Conservation (phyloP, 2,329 filamentous ascomycete species). For the Tolypocladium ophioglossoides region DNA sequence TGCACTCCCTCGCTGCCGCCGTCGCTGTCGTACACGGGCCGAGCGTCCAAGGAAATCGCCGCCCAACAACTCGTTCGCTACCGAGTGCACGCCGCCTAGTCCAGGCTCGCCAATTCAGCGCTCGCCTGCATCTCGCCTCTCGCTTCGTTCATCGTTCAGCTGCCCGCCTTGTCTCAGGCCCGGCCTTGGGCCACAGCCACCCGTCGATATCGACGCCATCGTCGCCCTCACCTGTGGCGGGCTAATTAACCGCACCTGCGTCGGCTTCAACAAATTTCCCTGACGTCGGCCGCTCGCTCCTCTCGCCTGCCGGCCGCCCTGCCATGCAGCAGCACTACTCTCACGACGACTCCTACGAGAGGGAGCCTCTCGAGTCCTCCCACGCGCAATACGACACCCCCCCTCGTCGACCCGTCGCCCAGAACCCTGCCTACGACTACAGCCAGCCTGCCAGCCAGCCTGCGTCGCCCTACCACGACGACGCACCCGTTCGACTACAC, state of each 20-base stretch:
- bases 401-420: conserved; percentile 8
- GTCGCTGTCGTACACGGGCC: neutral
- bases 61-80: neutral
- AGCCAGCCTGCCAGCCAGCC: neutral
- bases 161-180: neutral
- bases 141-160: neutral
- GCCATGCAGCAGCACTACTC: conserved; percentile 23
- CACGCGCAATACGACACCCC: conserved; percentile 8
- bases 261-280: neutral
- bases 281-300: neutral
- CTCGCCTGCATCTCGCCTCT: neutral
- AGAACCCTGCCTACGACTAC: conserved; percentile 1
- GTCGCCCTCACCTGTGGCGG: neutral
- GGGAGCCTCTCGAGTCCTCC: conserved; percentile 21
- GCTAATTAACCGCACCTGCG: neutral
- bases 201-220: neutral
- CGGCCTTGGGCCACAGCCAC: neutral
- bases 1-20: neutral
- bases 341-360: conserved; percentile 21
- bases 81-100: neutral
- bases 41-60: neutral
- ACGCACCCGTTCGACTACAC: conserved; percentile 7
- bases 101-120: neutral
- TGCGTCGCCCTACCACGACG: conserved; percentile 17
- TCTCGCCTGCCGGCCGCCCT: neutral